These are phyloP conservation scores for Acanthamoeba healyi DNA, from an alignment of 208 protist genomes.

Conservation along the genomic window DNA sequence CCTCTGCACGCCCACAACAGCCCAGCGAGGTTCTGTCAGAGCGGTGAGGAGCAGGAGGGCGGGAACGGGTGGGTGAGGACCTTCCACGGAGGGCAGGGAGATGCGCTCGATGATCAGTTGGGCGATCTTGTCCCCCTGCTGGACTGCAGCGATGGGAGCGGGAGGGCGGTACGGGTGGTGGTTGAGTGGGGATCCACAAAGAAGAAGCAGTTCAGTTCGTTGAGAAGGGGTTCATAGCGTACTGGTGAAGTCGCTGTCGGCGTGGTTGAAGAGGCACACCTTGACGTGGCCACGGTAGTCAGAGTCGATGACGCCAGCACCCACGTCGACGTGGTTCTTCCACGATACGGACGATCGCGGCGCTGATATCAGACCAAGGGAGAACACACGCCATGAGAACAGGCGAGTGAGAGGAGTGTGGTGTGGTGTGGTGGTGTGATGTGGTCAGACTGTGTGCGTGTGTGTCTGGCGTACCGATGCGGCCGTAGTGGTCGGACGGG, in stretches of 20 bases:
- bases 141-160: neutral
- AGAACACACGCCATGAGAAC: neutral
- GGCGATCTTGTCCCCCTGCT: constrained; percentile 89
- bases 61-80: neutral
- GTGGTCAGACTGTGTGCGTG: neutral
- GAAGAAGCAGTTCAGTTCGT: too few relatives aligned
- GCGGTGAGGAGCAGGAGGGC: too few relatives aligned
- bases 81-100: constrained; percentile 85
- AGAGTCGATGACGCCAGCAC: constrained; percentile 91
- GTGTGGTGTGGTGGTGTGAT: too few relatives aligned
- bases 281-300: constrained; percentile 92
- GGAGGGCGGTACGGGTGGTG: too few relatives aligned
- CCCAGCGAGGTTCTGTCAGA: too few relatives aligned
- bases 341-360: constrained; percentile 89
- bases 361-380: constrained; percentile 73
- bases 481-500: constrained; percentile 86
- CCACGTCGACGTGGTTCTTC: constrained; percentile 91
- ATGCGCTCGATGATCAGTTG: constrained; percentile 93
- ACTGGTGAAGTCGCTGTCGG: constrained; percentile 83
- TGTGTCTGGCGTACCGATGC: constrained; percentile 82
- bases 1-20: neutral
- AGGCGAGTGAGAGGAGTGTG: neutral
- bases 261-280: constrained; percentile 92
- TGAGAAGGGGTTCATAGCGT: too few relatives aligned
- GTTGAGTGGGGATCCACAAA: too few relatives aligned